Evolutionary conservation across 371 early-diverging fungal species (phyloP), one percentile per base, ranked within the genome.

Genomic region (Choanephora cucurbitarum): DNA sequence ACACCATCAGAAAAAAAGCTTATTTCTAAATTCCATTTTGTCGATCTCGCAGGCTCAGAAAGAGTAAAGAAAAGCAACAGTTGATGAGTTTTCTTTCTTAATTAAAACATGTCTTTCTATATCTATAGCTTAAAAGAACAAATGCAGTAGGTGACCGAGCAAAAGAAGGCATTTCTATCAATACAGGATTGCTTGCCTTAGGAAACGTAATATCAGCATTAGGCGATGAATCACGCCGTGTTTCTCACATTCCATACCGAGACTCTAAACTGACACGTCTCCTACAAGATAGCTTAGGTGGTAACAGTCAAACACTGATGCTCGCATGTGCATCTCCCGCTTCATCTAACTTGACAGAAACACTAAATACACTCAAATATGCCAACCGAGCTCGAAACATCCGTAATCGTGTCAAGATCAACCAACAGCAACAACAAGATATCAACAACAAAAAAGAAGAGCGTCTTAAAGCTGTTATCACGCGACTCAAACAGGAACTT

Each of bases 141-240:
- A 75, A 89, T 53, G 95, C 96, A 7, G 85, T 85, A 22, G 98
- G 97, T 18, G 95, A 92, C 23, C 82, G 93, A 41, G 89, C 88
- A 37, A 93, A 91, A 73, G 99, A 99, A 71, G 94, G 95, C 15
- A 99, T 98, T 45, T 85, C 89, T 17, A 99, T 99, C 66, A 99
- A 99, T 73, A 82, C 91, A 14, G 99, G 98, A 1, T 82, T 99
- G 17, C 78, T 98, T 34, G 96, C 96, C 0, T 81, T 99, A 14
- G 97, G 98, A 48, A 99, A 97, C 68, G 99, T 99, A 11, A 99
- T 99, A 46, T 91, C 91, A 8, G 98, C 98, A 3, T 80, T 99
- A 22, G 92, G 91, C 22, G 97, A 96, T 63, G 83, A 91, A 55
- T 71, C 82, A 43, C 72, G 89, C 37, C 79, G 68, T 45, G 70